phyloP scores from a whole-genome alignment of 305 asterid genomes.

The Fraxinus paxiana region DNA sequence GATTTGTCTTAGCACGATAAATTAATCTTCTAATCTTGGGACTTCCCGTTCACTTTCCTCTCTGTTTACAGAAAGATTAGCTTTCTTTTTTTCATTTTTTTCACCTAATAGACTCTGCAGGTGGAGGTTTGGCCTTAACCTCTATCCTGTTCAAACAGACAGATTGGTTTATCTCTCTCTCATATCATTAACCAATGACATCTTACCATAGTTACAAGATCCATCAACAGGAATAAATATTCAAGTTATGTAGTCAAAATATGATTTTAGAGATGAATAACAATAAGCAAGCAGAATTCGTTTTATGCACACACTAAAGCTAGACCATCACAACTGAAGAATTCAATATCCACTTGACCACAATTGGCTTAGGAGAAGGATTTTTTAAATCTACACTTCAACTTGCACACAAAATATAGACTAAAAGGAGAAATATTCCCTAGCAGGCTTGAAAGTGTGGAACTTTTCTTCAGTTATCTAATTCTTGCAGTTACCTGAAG shows the following conservation, averaged over 20 bases:
- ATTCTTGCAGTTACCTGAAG: background rate
- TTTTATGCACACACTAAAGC: constrained; percentile 3
- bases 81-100: background rate
- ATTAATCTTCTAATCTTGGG: background rate
- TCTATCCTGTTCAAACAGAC: background rate
- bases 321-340: background rate
- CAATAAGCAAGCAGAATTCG: background rate
- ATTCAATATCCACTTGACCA: background rate
- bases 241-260: background rate
- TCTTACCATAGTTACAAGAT: background rate
- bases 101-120: background rate
- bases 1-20: constrained; percentile 8
- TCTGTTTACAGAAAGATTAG: background rate
- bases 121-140: background rate
- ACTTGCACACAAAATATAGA: constrained; percentile 13
- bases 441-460: constrained; percentile 8
- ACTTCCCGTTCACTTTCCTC: constrained; percentile 2
- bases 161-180: constrained; percentile 12
- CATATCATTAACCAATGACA: background rate
- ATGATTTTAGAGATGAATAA: background rate
- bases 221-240: background rate
- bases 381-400: background rate
- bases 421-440: background rate
- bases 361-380: background rate
- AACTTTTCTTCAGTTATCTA: constrained; percentile 16